phyloP scores from a whole-genome alignment of 768 basidiomycete genomes.

The Chiua virens region DNA sequence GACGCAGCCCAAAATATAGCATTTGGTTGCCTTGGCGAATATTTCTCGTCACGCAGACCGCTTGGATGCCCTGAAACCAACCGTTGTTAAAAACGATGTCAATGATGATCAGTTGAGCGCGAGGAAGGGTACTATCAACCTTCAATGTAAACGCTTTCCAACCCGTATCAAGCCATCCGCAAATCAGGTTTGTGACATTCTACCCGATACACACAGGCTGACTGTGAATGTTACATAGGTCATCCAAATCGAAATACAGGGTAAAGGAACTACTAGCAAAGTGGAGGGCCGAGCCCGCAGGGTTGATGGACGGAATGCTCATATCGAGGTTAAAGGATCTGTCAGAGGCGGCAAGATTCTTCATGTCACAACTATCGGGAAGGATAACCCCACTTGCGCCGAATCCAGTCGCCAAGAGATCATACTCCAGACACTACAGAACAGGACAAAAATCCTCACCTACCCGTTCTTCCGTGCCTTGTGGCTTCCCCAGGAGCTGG shows the following conservation, averaged over 20 bases:
- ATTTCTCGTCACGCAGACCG: constrained; percentile 45
- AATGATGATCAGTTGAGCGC: constrained; percentile 19
- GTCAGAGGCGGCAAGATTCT: constrained; percentile 17
- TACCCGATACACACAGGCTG: no score
- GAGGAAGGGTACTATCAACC: constrained; percentile 31
- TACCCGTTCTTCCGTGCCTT: constrained; percentile 28
- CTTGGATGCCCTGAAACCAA: constrained; percentile 49
- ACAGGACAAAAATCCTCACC: constrained; percentile 9
- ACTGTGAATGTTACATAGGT: constrained; percentile 7
- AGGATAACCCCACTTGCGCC: constrained; percentile 54
- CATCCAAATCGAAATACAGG: constrained; percentile 19
- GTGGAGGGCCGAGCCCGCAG: constrained; percentile 22
- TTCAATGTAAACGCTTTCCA: constrained; percentile 43
- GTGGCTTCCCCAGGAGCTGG: constrained; percentile 23
- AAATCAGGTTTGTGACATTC: constrained; percentile 37
- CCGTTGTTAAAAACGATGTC: constrained; percentile 43
- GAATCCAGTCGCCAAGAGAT: constrained; percentile 35
- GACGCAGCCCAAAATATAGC: constrained; percentile 26
- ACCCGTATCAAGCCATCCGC: constrained; percentile 40
- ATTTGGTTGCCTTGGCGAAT: constrained; percentile 46
- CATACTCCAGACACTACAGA: constrained; percentile 25
- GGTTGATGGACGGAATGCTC: constrained; percentile 39
- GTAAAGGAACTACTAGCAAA: background rate
- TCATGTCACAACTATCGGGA: constrained; percentile 51
- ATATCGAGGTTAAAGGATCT: constrained; percentile 26